Percentiles rank a stretch among this genome's conserved stretches.
Conservation (phyloP, 2,329 filamentous ascomycete species). For the Fulvia fulva region DNA sequence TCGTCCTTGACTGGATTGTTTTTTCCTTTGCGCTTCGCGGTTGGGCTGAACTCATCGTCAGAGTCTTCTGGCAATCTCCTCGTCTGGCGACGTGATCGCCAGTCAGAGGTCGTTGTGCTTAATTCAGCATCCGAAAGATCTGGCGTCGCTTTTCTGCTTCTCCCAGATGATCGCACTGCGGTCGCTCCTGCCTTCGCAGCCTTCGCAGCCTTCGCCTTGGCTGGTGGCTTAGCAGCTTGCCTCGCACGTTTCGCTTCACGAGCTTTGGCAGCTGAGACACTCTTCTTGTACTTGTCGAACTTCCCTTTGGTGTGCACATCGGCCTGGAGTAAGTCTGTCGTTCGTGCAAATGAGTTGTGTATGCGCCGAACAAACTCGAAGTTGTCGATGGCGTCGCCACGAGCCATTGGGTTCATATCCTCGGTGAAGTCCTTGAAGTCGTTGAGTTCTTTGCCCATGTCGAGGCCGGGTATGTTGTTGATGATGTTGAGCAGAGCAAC, state of each 20-base stretch:
- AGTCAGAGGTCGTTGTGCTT: neutral
- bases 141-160: conserved; percentile 3
- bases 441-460: conserved; percentile 66
- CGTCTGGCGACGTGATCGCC: neutral
- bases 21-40: neutral
- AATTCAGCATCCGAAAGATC: neutral
- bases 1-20: neutral
- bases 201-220: conserved; percentile 4
- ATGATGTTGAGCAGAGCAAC: conserved; percentile 88
- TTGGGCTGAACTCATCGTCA: conserved; percentile 7
- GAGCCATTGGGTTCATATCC: conserved; percentile 64
- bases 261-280: conserved; percentile 27
- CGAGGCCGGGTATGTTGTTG: conserved; percentile 69
- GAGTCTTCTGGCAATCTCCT: conserved; percentile 1
- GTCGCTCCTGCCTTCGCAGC: conserved; percentile 1
- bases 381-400: conserved; percentile 70
- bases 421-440: conserved; percentile 71
- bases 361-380: conserved; percentile 73
- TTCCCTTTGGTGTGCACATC: conserved; percentile 62
- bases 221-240: conserved; percentile 20
- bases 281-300: conserved; percentile 36
- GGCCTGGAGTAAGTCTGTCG: conserved; percentile 70
- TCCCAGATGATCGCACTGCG: conserved; percentile 2
- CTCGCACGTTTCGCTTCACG: conserved; percentile 27
- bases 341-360: conserved; percentile 85